Evolutionary conservation across 495 filamentous ascomycete genomes (phyloP).

Genomic region (Annulohypoxylon moriforme): DNA sequence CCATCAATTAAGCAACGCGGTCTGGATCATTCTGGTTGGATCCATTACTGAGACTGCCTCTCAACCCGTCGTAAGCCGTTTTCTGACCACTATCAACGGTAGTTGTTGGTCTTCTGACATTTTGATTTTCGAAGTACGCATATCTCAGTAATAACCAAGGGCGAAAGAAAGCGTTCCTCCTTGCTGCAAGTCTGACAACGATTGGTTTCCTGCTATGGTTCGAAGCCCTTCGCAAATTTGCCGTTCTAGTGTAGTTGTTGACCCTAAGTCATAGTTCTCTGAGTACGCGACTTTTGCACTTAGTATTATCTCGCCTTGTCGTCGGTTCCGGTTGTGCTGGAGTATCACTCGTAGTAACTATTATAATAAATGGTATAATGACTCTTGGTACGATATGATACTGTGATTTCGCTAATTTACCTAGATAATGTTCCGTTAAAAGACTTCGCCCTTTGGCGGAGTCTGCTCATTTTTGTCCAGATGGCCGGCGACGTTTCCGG

Average conservation of each 20-base stretch:
- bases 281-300: neutral
- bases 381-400: neutral
- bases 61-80: slow-evolving; percentile 10
- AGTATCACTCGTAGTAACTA: slow-evolving; percentile 7
- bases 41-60: slow-evolving; percentile 9
- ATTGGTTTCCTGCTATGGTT: slow-evolving; percentile 4
- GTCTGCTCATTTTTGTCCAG: slow-evolving; percentile 10
- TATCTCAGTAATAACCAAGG: slow-evolving; percentile 6
- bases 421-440: slow-evolving; percentile 13
- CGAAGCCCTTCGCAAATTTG: neutral
- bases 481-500: slow-evolving; percentile 10
- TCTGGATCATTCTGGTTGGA: slow-evolving; percentile 13
- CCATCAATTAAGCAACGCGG: slow-evolving; percentile 14
- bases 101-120: neutral
- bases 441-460: slow-evolving; percentile 6
- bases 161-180: slow-evolving; percentile 7
- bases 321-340: slow-evolving; percentile 6
- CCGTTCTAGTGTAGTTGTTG: neutral
- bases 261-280: slow-evolving; percentile 2
- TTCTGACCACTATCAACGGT: neutral
- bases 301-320: neutral
- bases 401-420: neutral
- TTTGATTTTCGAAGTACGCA: neutral
- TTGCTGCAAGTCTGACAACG: slow-evolving; percentile 3
- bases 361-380: slow-evolving; percentile 10